These are phyloP conservation scores for Diaporthe longicolla DNA, from an alignment of 2,329 filamentous ascomycete genomes.

Conservation along the genomic window DNA sequence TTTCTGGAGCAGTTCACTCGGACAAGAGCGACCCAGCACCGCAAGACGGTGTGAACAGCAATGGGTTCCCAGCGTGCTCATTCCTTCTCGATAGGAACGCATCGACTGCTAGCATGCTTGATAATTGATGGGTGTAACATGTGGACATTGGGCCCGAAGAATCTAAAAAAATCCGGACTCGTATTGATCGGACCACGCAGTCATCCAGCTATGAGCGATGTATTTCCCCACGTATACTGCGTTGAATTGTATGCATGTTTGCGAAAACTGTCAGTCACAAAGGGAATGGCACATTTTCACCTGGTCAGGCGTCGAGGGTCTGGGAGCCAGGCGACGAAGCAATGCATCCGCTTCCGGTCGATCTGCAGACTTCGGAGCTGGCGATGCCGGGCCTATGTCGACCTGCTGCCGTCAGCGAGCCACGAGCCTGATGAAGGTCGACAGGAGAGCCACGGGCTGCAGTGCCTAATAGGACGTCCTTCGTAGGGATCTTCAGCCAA, in stretches of 20 bases:
- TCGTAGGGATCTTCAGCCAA: neutral
- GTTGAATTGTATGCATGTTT: neutral
- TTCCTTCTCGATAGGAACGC: neutral
- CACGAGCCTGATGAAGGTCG: neutral
- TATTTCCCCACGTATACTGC: neutral
- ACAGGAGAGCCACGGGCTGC: constrained; percentile 14
- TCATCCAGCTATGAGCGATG: neutral
- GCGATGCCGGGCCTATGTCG: neutral
- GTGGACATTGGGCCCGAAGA: neutral
- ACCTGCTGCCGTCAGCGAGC: neutral
- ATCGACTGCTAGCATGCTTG: neutral
- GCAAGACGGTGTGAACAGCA: neutral
- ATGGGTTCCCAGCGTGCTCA: neutral
- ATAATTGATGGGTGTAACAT: neutral
- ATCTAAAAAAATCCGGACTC: neutral
- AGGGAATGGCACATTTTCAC: constrained; percentile 1
- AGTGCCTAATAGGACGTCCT: neutral
- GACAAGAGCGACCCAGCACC: neutral
- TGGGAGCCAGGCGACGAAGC: neutral
- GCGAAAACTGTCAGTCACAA: neutral
- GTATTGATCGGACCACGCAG: neutral
- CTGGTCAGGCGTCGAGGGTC: neutral
- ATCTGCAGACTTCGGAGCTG: neutral
- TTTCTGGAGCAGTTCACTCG: neutral
- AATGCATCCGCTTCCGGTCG: neutral